phyloP scores from a whole-genome alignment of 2,329 filamentous ascomycete species.

The Rugonectria rugulosa region DNA sequence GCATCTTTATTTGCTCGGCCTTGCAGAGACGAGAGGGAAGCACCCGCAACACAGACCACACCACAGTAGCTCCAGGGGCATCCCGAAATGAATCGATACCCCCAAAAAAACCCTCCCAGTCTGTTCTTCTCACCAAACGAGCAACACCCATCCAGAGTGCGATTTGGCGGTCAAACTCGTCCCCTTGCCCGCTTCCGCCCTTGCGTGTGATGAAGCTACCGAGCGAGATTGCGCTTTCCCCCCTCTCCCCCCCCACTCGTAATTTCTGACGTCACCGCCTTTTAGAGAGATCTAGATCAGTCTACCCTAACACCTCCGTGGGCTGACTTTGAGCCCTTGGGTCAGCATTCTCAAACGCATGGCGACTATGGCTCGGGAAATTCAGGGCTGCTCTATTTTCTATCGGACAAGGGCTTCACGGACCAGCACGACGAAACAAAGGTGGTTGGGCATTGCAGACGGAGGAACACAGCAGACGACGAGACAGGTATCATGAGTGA shows the following conservation, averaged over 20 bases:
- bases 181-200: not conserved
- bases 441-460: not conserved
- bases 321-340: not conserved
- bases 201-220: not conserved
- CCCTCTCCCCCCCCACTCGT: constrained; percentile 32
- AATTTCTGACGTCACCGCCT: constrained; percentile 35
- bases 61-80: constrained; percentile 19
- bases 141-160: not conserved
- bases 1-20: not conserved
- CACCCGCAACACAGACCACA: not conserved
- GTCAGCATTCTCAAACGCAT: not conserved
- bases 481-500: not conserved
- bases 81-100: constrained; percentile 20
- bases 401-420: not conserved
- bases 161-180: constrained; percentile 14
- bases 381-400: constrained; percentile 2
- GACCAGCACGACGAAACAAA: not conserved
- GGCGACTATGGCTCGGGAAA: not conserved
- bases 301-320: constrained; percentile 1
- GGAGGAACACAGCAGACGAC: not conserved
- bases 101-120: not conserved
- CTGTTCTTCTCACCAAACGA: constrained; percentile 4
- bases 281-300: constrained; percentile 29
- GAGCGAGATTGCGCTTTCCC: constrained; percentile 33
- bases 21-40: not conserved